phyloP scores from a whole-genome alignment of 1,284 basidiomycete genomes.

The Microbotryum violaceum region DNA sequence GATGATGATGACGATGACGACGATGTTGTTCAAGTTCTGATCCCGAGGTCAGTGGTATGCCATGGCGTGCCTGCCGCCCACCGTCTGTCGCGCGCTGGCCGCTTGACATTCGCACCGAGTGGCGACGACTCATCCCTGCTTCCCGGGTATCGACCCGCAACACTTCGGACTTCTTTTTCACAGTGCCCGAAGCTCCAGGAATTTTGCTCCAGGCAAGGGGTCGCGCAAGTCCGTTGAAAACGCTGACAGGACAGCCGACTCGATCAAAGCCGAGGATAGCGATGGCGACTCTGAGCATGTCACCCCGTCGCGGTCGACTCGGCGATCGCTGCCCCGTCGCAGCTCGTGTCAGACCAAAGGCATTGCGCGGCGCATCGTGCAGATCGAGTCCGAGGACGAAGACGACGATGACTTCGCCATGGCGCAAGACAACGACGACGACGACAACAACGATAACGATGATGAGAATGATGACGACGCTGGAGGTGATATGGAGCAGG shows the following conservation, averaged over 20 bases:
- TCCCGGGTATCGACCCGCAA: no score
- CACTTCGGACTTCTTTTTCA: no score
- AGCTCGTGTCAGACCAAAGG: not conserved
- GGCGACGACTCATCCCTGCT: no score
- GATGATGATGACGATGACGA: not conserved
- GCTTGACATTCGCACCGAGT: no score
- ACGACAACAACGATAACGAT: not conserved
- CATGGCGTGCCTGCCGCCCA: not conserved
- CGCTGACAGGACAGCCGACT: not conserved
- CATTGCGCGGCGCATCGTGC: not conserved
- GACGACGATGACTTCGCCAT: not conserved
- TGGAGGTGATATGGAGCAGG: not conserved
- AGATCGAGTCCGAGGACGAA: not conserved
- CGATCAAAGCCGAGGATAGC: slow-evolving; percentile 1
- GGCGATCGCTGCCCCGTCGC: not conserved
- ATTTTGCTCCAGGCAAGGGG: no score
- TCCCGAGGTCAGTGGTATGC: not conserved
- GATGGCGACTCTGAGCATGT: not conserved
- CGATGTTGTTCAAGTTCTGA: not conserved
- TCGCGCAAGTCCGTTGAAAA: not conserved
- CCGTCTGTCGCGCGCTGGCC: no score
- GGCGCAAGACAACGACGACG: not conserved
- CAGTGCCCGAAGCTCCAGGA: no score
- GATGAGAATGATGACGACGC: not conserved
- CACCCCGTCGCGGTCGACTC: not conserved